These are phyloP conservation scores for Glonium stellatum DNA, from an alignment of 495 filamentous ascomycete species.

Conservation along the genomic window DNA sequence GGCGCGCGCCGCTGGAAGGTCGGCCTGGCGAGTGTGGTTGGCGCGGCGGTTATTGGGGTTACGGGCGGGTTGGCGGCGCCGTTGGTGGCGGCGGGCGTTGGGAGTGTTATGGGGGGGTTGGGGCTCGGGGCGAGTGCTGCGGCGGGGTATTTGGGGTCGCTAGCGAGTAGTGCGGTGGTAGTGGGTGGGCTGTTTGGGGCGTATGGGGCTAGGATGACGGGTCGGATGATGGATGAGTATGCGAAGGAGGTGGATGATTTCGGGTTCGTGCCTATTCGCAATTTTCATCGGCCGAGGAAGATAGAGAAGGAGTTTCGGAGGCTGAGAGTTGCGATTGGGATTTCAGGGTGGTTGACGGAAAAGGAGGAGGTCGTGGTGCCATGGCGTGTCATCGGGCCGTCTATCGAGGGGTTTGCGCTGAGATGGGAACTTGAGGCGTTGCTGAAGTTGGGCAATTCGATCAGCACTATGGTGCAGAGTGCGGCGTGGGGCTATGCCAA, in stretches of 20 bases:
- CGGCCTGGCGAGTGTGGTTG: slow-evolving; percentile 65
- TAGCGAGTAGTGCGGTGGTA: slow-evolving; percentile 68
- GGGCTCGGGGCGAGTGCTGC: slow-evolving; percentile 73
- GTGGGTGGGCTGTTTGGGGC: slow-evolving; percentile 85
- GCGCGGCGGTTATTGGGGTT: slow-evolving; percentile 67
- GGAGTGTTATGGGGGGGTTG: slow-evolving; percentile 70
- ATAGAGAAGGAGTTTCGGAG: slow-evolving; percentile 51
- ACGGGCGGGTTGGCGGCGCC: slow-evolving; percentile 75
- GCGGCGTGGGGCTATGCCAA: slow-evolving; percentile 73
- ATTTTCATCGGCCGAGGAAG: slow-evolving; percentile 35
- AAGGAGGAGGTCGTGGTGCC: slow-evolving; percentile 62
- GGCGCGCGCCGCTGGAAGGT: slow-evolving; percentile 67
- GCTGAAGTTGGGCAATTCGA: slow-evolving; percentile 65
- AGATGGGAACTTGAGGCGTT: slow-evolving; percentile 77
- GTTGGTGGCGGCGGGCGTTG: slow-evolving; percentile 70
- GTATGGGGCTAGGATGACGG: slow-evolving; percentile 77
- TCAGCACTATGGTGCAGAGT: slow-evolving; percentile 66
- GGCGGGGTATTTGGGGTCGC: slow-evolving; percentile 67
- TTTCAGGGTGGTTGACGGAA: slow-evolving; percentile 73
- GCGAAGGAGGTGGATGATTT: slow-evolving; percentile 84
- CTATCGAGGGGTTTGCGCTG: slow-evolving; percentile 74
- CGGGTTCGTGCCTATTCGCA: slow-evolving; percentile 69
- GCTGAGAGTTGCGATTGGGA: slow-evolving; percentile 72
- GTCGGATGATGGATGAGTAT: slow-evolving; percentile 81
- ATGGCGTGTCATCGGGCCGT: slow-evolving; percentile 65